These are phyloP conservation scores for Paxillus involutus DNA, from an alignment of 768 basidiomycete species.

Conservation along the genomic window DNA sequence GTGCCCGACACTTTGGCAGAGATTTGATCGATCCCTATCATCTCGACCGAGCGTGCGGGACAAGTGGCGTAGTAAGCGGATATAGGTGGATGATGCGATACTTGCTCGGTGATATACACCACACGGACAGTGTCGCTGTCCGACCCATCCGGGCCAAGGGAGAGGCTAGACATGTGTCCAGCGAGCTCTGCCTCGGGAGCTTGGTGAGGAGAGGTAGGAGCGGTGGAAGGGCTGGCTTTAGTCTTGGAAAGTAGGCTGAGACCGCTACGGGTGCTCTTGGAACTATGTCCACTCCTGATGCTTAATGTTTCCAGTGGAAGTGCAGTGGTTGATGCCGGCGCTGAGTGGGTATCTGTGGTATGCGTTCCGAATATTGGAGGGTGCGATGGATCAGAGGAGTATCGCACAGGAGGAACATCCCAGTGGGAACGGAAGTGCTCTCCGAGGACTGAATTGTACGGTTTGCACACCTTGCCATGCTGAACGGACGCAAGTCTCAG, in stretches of 20 bases:
- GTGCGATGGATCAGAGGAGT: conserved; percentile 46
- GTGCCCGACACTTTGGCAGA: conserved; percentile 90
- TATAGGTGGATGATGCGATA: conserved; percentile 96
- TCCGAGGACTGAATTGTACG: conserved; percentile 84
- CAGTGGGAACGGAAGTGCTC: conserved; percentile 90
- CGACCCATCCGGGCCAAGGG: conserved; percentile 40
- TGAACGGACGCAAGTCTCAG: conserved; percentile 28
- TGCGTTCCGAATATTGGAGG: conserved; percentile 47
- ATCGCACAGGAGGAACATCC: conserved; percentile 68
- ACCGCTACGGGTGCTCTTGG: conserved; percentile 59
- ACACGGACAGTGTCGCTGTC: conserved; percentile 53
- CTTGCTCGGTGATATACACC: conserved; percentile 86
- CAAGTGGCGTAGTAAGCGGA: conserved; percentile 81
- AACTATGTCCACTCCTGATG: conserved; percentile 48
- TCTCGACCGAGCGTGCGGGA: conserved; percentile 68
- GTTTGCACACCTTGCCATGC: conserved; percentile 94
- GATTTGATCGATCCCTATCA: conserved; percentile 89
- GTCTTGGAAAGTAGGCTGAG: conserved; percentile 55
- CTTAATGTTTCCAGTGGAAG: conserved; percentile 49
- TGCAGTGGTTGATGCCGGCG: conserved; percentile 20
- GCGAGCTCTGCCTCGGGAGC: conserved; percentile 39
- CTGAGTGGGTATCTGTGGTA: conserved; percentile 27
- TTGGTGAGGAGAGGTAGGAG: conserved; percentile 48
- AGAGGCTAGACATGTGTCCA: conserved; percentile 62
- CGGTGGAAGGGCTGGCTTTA: conserved; percentile 32